These are phyloP conservation scores for Nemania sp. DNA, from an alignment of 2,329 filamentous ascomycete species.

Conservation along the genomic window DNA sequence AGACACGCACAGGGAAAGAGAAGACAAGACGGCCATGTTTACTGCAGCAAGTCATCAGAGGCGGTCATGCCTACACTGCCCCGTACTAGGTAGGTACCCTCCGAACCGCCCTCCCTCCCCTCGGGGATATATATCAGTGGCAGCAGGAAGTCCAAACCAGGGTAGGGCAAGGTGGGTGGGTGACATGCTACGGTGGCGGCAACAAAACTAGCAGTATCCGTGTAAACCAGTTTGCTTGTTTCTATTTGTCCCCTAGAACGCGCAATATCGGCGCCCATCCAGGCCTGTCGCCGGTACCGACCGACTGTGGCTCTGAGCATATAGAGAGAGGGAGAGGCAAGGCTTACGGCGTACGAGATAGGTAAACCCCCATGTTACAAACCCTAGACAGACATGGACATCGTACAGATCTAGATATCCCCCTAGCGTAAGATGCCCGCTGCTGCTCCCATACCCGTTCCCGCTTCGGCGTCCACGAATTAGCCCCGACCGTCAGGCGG, in stretches of 20 bases:
- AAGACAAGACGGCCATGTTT: slow-evolving; percentile 4
- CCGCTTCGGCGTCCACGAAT: slow-evolving; percentile 1
- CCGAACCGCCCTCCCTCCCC: background rate
- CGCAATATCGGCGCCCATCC: background rate
- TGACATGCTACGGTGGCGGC: background rate
- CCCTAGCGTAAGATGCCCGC: background rate
- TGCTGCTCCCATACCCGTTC: slow-evolving; percentile 7
- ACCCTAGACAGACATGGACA: background rate
- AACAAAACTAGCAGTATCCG: background rate
- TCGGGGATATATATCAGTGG: background rate
- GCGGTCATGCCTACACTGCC: too few relatives aligned
- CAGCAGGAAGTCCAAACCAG: background rate
- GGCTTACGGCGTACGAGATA: background rate
- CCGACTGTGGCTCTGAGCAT: too few relatives aligned
- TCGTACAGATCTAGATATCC: too few relatives aligned
- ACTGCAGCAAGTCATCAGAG: background rate
- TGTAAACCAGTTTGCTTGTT: slow-evolving; percentile 14
- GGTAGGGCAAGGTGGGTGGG: background rate
- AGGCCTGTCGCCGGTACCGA: background rate
- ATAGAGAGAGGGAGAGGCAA: too few relatives aligned
- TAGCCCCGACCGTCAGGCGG: background rate
- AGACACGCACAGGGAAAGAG: background rate
- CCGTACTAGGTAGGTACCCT: too few relatives aligned
- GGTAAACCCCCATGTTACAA: too few relatives aligned
- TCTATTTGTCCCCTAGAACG: slow-evolving; percentile 20